Conservation (phyloP, 345 rosid species). For the Adansonia digitata region DNA sequence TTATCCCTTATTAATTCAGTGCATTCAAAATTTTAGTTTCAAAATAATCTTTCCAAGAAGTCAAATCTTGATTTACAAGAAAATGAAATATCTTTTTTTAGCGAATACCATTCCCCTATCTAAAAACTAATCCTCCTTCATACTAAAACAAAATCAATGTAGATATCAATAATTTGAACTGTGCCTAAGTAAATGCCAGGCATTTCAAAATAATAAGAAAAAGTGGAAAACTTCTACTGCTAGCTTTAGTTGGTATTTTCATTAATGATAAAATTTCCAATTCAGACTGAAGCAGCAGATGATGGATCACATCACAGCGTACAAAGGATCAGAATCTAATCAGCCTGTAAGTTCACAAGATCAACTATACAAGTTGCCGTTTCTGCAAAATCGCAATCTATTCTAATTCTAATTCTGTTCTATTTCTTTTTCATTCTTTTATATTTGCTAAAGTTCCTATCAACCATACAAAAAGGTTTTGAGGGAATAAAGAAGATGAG, state of each 20-base stretch:
- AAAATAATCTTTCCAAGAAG: too few relatives aligned
- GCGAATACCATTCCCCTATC: too few relatives aligned
- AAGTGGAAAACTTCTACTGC: neutral
- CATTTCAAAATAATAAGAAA: too few relatives aligned
- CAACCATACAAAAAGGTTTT: neutral
- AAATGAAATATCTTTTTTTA: too few relatives aligned
- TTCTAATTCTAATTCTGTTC: constrained; percentile 3
- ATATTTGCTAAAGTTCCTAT: neutral
- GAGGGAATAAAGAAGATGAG: neutral
- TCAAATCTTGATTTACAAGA: too few relatives aligned
- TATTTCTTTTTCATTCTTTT: neutral
- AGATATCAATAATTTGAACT: neutral
- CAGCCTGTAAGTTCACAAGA: neutral
- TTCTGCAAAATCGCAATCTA: neutral
- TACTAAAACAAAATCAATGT: neutral
- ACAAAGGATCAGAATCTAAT: constrained; percentile 15
- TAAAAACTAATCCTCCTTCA: too few relatives aligned
- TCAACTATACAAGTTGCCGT: constrained; percentile 15
- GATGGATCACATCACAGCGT: neutral
- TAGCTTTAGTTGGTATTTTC: neutral
- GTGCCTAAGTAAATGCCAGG: neutral
- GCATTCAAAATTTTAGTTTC: too few relatives aligned
- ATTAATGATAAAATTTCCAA: neutral
- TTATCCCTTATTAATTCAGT: neutral
- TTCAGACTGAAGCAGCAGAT: constrained; percentile 15